Evolutionary conservation across 352 stramenopile species (phyloP), one percentile per base, ranked within the genome.

Genomic region (Globisporangium splendens): DNA sequence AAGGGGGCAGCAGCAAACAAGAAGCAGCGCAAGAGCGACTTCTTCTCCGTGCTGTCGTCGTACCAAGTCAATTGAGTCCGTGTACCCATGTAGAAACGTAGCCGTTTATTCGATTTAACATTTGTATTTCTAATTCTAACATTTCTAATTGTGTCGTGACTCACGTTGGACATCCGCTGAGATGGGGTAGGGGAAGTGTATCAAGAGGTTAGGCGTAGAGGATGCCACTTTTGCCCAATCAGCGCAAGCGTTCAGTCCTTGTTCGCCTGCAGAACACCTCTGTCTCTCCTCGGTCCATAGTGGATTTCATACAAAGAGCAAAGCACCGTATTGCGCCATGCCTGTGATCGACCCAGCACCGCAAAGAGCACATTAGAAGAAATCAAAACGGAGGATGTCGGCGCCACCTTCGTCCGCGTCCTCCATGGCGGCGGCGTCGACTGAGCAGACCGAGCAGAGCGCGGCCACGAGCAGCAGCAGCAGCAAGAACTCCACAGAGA

Each of bases 31-130:
- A 70, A 70, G 49, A 80, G 82, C 46, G 69, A 68, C 35, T 81
- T 93, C 54, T 77, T 93, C 57, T 88, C 80, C 0, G 77, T 83
- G 46, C 63, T 93, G 17, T 82, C 80, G 10, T 88, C 79, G 28
- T 93, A 77, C 53, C 77, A 93, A 44, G 39, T 10, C n/a, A 56
- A 56, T 55, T 33, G 22, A 28, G 46, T 33, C 50, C 18, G 10
- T 55, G 46, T 42, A 60, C 28, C 56, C 54, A 60, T 59, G 58
- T 63, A 53, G 47, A 61, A 52, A 46, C 7, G 50, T 5, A 3
- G 5, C 13, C 33, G 20, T 41, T 21, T 43, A 47, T 18, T 50
- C 24, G 5, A 49, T 22, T 1, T 6, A 42, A 15, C 3, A 12
- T 46, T 51, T 60, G 24, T 53, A 60, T 53, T 52, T 41, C 22